Evolutionary conservation across 805 yeast genomes (phyloP).

Genomic region (Zygosaccharomyces kombuchaensis): DNA sequence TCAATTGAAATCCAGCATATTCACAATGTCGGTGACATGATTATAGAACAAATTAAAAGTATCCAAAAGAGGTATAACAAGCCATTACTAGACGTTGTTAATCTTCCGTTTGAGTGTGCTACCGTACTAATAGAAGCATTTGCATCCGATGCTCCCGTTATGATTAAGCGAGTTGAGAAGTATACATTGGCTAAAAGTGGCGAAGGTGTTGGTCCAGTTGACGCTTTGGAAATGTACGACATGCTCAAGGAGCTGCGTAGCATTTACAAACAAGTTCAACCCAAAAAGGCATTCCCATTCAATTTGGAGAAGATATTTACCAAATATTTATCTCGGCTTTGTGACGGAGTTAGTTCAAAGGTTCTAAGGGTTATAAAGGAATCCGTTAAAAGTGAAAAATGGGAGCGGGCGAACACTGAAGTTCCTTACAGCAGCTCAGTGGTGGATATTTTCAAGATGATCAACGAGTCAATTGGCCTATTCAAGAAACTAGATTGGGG

Average conservation of each 20-base stretch:
- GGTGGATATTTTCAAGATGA: slow-evolving; percentile 59
- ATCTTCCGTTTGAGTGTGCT: slow-evolving; percentile 48
- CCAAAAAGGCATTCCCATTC: slow-evolving; percentile 43
- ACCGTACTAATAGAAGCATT: slow-evolving; percentile 48
- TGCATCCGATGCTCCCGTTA: slow-evolving; percentile 49
- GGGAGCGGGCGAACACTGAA: slow-evolving; percentile 48
- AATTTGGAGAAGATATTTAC: slow-evolving; percentile 55
- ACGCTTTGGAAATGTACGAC: slow-evolving; percentile 54
- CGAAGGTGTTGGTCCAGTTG: slow-evolving; percentile 44
- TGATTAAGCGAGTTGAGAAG: slow-evolving; percentile 47
- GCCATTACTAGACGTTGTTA: slow-evolving; percentile 56
- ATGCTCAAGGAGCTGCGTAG: slow-evolving; percentile 50
- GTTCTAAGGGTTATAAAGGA: slow-evolving; percentile 47
- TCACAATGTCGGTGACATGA: slow-evolving; percentile 49
- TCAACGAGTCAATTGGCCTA: slow-evolving; percentile 54
- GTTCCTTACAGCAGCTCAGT: slow-evolving; percentile 56
- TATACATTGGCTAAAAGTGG: slow-evolving; percentile 32
- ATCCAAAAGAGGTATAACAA: slow-evolving; percentile 57
- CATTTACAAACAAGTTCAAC: slow-evolving; percentile 46
- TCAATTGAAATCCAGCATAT: slow-evolving; percentile 53
- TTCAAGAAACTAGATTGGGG: slow-evolving; percentile 63
- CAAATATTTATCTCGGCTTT: slow-evolving; percentile 41
- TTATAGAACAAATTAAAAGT: slow-evolving; percentile 45
- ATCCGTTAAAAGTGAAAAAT: slow-evolving; percentile 55
- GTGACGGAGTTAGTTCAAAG: slow-evolving; percentile 42